Evolutionary conservation across 176 grass and related monocot genomes (phyloP), one percentile per base, ranked within the genome.

Genomic region (Carex cristatella): DNA sequence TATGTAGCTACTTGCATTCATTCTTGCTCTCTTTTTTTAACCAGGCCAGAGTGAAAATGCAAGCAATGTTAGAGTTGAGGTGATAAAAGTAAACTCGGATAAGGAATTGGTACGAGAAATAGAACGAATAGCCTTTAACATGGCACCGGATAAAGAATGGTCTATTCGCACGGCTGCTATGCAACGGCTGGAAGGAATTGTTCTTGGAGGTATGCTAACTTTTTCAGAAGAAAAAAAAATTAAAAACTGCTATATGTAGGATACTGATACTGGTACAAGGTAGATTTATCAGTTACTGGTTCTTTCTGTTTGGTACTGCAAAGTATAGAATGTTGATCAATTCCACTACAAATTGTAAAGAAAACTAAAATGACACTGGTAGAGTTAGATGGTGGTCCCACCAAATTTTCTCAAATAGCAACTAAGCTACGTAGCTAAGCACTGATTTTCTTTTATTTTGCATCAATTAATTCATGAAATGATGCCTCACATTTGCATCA

Each of bases 101-200:
- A 98, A 94, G 86, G 89, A 94, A 83, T 86, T 98, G 78, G 64
- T 86, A 71, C 89, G 83, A 84, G 92, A 98, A 89, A 93, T 93
- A 64, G 92, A 91, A 81, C 89, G 86, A 42, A 71, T 91, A 68
- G 31, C 40, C 48, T 90, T 85, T 56, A 91, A 61, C 88, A 90
- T 98, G 18, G 84, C 87, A 3, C 88, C 91, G 78, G 91, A 94
- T 59, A 94, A 98, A 66, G 95, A 93, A 56, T 98, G 95, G 95
- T 91, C 86, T n/a, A 62, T 89, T 84, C 86, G 92, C 30, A 91
- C 94, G 80, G 59, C 80, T 89, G 89, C 92, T 69, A 98, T 98
- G 92, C 95, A 98, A 87, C 90, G 91, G 84, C 74, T 98, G 49
- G 95, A 98, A 91, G 87, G 90, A 84, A 82, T 98, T 85, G 83